These are phyloP conservation scores for Venustampulla echinocandica DNA, from an alignment of 495 filamentous ascomycete species.

Conservation along the genomic window DNA sequence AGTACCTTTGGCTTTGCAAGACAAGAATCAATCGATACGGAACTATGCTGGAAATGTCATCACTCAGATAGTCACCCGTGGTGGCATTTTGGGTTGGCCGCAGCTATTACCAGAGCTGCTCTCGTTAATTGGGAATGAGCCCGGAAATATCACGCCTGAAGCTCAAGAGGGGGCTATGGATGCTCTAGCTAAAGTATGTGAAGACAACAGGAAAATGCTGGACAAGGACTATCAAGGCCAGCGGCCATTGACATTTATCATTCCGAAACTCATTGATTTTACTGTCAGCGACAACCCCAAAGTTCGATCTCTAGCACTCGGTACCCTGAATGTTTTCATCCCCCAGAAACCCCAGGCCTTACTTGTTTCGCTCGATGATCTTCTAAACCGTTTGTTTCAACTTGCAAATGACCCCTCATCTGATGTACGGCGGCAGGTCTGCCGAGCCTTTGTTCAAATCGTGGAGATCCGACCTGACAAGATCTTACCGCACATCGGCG, in stretches of 20 bases:
- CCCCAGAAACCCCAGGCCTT: constrained; percentile 70
- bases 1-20: constrained; percentile 68
- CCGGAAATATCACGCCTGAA: constrained; percentile 53
- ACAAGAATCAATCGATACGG: constrained; percentile 73
- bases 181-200: constrained; percentile 88
- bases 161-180: constrained; percentile 91
- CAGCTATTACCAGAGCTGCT: constrained; percentile 78
- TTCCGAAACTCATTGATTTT: constrained; percentile 85
- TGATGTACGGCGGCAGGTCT: constrained; percentile 84
- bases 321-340: constrained; percentile 84
- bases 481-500: constrained; percentile 78
- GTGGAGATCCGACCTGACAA: constrained; percentile 87
- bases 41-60: constrained; percentile 87
- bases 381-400: constrained; percentile 73
- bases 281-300: constrained; percentile 63
- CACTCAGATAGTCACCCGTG: constrained; percentile 82
- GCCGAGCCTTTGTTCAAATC: constrained; percentile 83
- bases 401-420: constrained; percentile 64
- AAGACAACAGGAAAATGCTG: constrained; percentile 83
- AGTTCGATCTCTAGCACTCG: constrained; percentile 69
- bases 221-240: constrained; percentile 81
- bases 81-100: constrained; percentile 84
- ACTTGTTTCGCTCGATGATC: constrained; percentile 63
- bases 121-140: constrained; percentile 61
- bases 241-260: constrained; percentile 76